These are phyloP conservation scores for Chaetomium olivaceum DNA, from an alignment of 2,329 filamentous ascomycete genomes.

Conservation along the genomic window DNA sequence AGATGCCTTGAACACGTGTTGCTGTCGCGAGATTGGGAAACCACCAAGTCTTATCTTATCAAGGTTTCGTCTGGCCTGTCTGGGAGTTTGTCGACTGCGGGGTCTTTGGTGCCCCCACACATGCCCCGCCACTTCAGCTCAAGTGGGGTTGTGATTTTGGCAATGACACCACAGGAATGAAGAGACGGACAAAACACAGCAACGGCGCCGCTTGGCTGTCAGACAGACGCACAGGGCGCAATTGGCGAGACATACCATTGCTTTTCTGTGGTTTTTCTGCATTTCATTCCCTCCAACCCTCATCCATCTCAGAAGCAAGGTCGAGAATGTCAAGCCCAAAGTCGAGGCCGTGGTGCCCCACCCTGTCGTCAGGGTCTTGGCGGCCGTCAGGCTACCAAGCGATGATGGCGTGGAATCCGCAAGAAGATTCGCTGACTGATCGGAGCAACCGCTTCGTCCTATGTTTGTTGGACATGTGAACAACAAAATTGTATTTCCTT, in stretches of 20 bases:
- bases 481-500: background rate
- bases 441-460: background rate
- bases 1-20: background rate
- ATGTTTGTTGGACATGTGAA: background rate
- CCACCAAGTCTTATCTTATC: too few relatives aligned
- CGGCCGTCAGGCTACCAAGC: background rate
- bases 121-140: background rate
- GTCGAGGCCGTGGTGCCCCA: background rate
- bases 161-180: background rate
- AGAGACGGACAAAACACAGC: too few relatives aligned
- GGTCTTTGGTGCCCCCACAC: background rate
- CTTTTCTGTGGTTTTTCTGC: too few relatives aligned
- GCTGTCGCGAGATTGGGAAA: too few relatives aligned
- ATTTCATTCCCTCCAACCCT: too few relatives aligned
- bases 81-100: too few relatives aligned
- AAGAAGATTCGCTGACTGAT: conserved; percentile 30
- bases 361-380: background rate
- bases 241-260: too few relatives aligned
- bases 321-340: background rate
- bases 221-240: too few relatives aligned
- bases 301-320: too few relatives aligned
- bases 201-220: too few relatives aligned
- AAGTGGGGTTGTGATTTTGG: background rate
- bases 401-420: conserved; percentile 29
- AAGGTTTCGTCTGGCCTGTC: too few relatives aligned